Evolutionary conservation across 192 early-diverging fungal species (phyloP), one percentile per base, ranked within the genome.

Genomic region (Backusella macrospora): DNA sequence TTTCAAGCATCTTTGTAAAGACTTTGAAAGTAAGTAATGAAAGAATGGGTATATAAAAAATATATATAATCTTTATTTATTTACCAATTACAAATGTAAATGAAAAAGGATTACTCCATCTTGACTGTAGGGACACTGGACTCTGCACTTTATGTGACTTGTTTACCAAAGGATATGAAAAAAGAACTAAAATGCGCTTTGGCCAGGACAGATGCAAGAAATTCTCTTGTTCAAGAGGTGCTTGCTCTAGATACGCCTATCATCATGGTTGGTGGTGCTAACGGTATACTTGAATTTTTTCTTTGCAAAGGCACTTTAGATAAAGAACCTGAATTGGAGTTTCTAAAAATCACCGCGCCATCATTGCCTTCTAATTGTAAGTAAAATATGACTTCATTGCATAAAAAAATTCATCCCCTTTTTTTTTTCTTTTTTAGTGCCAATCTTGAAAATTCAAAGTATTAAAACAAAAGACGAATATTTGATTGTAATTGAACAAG

Each of bases 311-410:
- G 62, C 6, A 7, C 62, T 38, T 37, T 64, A 23, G 6, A 64
- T 37, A 7, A 38, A 38, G 62, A 64, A 3, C 62, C 62, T n/a
- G 14, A 37, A 38, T 13, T 64, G 62, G 66, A 68, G 42, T 42
- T 68, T 12, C 44, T 16, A n/a, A 68, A 26, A 21, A 26, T 14
- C 4, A 21, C n/a, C 14, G 44, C 15, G 9, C 18, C 6, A 23
- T 13, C 13, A 26, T 43, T 47, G 1, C 66, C 66, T 68, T 68
- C 66, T 29, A 68, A 68, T 6, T 68, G 66, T 68, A 68, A 68
- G 43, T 52, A 16, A 18, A 48, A 52, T 18, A 21, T 6, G 21
- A 21, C 10, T 34, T 34, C 0, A 34, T 34, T 1, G 29, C 2
- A 52, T 52, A 18, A 18, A n/a, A 8, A n/a, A 52, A 21, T 18